Conservation (phyloP, 345 rosid species). For the Brassica napus region Da-Ae NC_063445.1:19447501-19448000, state of each 20-base stretch:
- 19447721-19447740: conserved; percentile 52
- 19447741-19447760: conserved; percentile 54
- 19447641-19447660: conserved; percentile 83
- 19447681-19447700: conserved; percentile 79
- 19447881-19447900: conserved; percentile 57
- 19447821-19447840: conserved; percentile 46
- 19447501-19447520: conserved; percentile 67
- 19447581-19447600: conserved; percentile 50
- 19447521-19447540: conserved; percentile 74
- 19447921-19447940: conserved; percentile 53
- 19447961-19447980: conserved; percentile 48
- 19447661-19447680: conserved; percentile 71
- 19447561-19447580: conserved; percentile 68
- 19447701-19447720: conserved; percentile 60
- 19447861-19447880: conserved; percentile 55
- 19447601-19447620: conserved; percentile 59
- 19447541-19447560: conserved; percentile 67
- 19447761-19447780: conserved; percentile 66
- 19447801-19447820: conserved; percentile 60
- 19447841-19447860: conserved; percentile 71
- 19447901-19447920: conserved; percentile 87
- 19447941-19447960: conserved; percentile 57
- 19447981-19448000: conserved; percentile 45
- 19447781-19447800: conserved; percentile 90
- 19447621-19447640: conserved; percentile 66